These are phyloP conservation scores for Leptomonas pyrrhocoris DNA, from an alignment of 208 protist species.

Conservation along the genomic window DNA sequence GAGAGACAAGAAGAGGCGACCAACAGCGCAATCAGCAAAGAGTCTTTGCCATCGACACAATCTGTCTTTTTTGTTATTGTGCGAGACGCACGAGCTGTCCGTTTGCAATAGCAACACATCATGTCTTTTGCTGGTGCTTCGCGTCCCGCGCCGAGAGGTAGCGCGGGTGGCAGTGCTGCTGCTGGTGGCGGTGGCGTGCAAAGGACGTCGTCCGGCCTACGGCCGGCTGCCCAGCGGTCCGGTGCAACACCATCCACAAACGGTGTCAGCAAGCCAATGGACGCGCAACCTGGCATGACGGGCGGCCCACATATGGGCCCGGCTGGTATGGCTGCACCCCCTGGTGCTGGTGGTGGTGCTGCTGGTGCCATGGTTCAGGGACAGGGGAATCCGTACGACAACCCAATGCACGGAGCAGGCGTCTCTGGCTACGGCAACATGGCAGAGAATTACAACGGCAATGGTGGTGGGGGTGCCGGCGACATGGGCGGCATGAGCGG, in stretches of 20 bases:
- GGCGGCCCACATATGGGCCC: background rate
- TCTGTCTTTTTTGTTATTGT: too few species aligned
- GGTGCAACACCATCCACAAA: background rate
- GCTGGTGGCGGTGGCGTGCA: background rate
- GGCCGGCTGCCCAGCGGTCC: too few species aligned
- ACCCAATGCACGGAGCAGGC: constrained; percentile 32
- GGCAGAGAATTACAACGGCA: constrained; percentile 3
- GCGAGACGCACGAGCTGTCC: too few species aligned
- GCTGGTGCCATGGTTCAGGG: too few species aligned
- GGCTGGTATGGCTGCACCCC: background rate
- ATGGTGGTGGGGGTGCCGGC: background rate
- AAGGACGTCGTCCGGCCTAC: too few species aligned
- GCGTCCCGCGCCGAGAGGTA: background rate
- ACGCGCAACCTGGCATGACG: background rate
- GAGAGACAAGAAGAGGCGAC: too few species aligned
- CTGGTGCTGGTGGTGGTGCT: background rate
- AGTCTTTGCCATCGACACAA: too few species aligned
- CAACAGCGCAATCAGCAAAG: too few species aligned
- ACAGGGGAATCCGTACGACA: background rate
- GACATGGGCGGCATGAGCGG: constrained; percentile 11
- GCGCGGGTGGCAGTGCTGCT: background rate
- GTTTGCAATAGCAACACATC: too few species aligned
- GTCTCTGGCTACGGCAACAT: constrained; percentile 16
- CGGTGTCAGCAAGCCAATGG: background rate
- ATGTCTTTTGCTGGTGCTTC: constrained; percentile 11